These are phyloP conservation scores for Phaeoacremonium minimum DNA, from an alignment of 2,329 filamentous ascomycete species.

Conservation along the genomic window DNA sequence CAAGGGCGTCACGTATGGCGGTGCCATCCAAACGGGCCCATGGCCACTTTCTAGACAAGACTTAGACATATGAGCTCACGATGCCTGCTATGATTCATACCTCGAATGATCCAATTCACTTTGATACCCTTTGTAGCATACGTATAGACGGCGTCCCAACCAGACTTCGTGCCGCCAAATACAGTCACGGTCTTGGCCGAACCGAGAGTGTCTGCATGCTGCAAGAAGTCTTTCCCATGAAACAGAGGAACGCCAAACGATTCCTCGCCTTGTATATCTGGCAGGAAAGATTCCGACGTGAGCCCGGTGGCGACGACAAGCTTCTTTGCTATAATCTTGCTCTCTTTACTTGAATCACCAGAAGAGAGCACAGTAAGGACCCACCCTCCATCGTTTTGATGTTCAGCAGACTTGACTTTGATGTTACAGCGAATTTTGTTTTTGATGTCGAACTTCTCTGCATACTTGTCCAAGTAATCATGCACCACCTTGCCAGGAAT, in stretches of 20 bases:
- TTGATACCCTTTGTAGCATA: constrained; percentile 50
- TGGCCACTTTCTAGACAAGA: constrained; percentile 32
- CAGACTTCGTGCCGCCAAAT: constrained; percentile 60
- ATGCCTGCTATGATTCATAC: too few relatives aligned
- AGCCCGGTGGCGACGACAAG: constrained; percentile 53
- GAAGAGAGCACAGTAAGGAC: constrained; percentile 23
- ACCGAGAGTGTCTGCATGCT: constrained; percentile 32
- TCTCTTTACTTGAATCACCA: constrained; percentile 4
- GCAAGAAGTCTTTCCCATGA: constrained; percentile 41
- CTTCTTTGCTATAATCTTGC: constrained; percentile 33
- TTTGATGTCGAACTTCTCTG: constrained; percentile 34
- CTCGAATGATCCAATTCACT: constrained; percentile 54
- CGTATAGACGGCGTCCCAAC: constrained; percentile 61
- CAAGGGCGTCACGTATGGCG: constrained; percentile 61
- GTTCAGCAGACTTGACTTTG: constrained; percentile 37
- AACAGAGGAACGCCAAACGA: constrained; percentile 42
- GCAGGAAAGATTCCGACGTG: constrained; percentile 45
- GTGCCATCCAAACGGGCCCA: constrained; percentile 55
- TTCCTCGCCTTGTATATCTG: constrained; percentile 40
- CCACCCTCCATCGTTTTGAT: constrained; percentile 37
- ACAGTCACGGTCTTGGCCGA: constrained; percentile 44
- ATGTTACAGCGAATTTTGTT: constrained; percentile 32
- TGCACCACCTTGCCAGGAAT: constrained; percentile 43
- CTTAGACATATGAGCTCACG: too few relatives aligned
- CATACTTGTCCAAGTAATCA: constrained; percentile 41